Evolutionary conservation across 768 basidiomycete species (phyloP).

Genomic region (Krasilnikovozyma curviuscula): DNA sequence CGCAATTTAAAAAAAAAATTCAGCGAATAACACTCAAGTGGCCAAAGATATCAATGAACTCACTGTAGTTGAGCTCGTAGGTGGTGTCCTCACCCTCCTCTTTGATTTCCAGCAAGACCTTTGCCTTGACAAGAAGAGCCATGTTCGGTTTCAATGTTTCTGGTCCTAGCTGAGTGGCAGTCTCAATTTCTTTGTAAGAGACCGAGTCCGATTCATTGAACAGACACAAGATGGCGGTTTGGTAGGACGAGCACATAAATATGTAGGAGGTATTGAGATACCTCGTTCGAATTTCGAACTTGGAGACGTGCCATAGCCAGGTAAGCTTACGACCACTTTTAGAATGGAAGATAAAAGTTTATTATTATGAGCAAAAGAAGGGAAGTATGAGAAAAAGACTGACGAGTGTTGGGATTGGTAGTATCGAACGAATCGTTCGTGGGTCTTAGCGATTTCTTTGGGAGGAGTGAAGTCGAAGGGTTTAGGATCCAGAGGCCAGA

Average conservation of each 20-base stretch:
- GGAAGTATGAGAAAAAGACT: conserved; percentile 4
- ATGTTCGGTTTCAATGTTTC: conserved; percentile 1
- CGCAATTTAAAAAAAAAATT: background rate
- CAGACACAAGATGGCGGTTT: conserved; percentile 82
- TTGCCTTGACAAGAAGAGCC: conserved; percentile 5
- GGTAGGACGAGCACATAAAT: conserved; percentile 82
- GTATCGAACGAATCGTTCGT: conserved; percentile 79
- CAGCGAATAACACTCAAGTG: too few species aligned
- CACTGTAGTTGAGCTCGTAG: conserved; percentile 13
- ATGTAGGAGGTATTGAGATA: conserved; percentile 90
- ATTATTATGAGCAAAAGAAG: background rate
- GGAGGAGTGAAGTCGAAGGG: conserved; percentile 72
- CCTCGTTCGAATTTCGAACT: conserved; percentile 86
- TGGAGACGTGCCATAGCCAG: conserved; percentile 97
- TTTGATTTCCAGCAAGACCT: conserved; percentile 4
- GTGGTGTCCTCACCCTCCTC: conserved; percentile 13
- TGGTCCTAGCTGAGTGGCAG: conserved; percentile 38
- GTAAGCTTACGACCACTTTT: conserved; percentile 65
- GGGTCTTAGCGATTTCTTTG: conserved; percentile 62
- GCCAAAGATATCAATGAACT: background rate
- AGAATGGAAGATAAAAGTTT: background rate
- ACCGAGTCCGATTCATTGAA: conserved; percentile 84
- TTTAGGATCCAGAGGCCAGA: conserved; percentile 77
- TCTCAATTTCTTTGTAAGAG: conserved; percentile 54
- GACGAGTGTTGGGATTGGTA: conserved; percentile 76